Evolutionary conservation across 2,329 filamentous ascomycete species (phyloP).

Genomic region (Alternaria novae-zelandiae): DNA sequence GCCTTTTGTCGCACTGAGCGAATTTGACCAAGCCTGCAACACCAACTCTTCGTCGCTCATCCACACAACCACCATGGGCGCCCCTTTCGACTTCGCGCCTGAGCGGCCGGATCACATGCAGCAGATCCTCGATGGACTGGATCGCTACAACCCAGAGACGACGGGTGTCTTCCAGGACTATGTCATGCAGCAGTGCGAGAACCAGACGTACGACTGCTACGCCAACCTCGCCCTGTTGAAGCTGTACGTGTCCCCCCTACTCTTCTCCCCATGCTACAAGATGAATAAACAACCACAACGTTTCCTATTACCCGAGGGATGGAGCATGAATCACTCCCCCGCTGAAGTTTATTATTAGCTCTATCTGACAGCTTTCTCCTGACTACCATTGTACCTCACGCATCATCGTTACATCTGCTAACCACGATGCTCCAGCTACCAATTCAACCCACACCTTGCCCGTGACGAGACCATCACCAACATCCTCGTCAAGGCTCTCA

Average conservation of each 20-base stretch:
- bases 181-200: constrained; percentile 91
- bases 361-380: constrained; percentile 66
- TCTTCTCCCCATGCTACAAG: constrained; percentile 54
- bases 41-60: constrained; percentile 32
- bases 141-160: constrained; percentile 98
- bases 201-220: constrained; percentile 92
- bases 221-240: constrained; percentile 95
- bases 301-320: constrained; percentile 97
- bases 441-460: constrained; percentile 98
- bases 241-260: constrained; percentile 69
- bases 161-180: constrained; percentile 93
- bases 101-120: constrained; percentile 93
- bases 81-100: constrained; percentile 82
- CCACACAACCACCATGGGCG: constrained; percentile 51
- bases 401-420: constrained; percentile 14
- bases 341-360: constrained; percentile 78
- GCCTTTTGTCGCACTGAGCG: constrained; percentile 23
- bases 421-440: constrained; percentile 70
- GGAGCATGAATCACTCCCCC: constrained; percentile 64
- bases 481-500: constrained; percentile 97
- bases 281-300: constrained; percentile 80
- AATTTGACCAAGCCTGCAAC: constrained; percentile 25
- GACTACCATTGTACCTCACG: background rate
- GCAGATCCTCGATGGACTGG: constrained; percentile 92
- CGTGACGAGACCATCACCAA: constrained; percentile 98